A percentile compares a stretch with the other conserved stretches of the same genome.
These are phyloP conservation scores for Calonectria henricotiae DNA, from an alignment of 2,329 filamentous ascomycete genomes.

Conservation along the genomic window DNA sequence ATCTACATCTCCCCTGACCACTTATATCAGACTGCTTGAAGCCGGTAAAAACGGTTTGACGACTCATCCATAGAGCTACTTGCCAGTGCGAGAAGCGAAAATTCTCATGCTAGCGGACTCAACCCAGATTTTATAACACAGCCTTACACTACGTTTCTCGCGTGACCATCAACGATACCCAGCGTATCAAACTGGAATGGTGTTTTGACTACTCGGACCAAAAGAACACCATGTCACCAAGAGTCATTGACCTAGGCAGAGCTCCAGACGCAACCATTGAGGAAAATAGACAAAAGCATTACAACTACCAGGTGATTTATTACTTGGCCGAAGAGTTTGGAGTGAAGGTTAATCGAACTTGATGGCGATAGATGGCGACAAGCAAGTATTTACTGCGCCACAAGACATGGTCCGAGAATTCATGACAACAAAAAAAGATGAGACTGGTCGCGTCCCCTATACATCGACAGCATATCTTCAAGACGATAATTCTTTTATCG, in stretches of 20 bases:
- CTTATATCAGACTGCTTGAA: neutral
- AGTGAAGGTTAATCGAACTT: neutral
- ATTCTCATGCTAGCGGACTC: neutral
- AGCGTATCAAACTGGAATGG: neutral
- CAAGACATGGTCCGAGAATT: neutral
- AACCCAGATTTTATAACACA: slow-evolving; percentile 3
- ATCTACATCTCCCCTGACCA: neutral
- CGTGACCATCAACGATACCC: neutral
- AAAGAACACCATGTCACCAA: neutral
- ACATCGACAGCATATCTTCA: neutral
- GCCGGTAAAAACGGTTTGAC: slow-evolving; percentile 7
- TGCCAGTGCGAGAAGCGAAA: neutral
- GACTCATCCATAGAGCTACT: neutral
- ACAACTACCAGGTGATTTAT: slow-evolving; percentile 1
- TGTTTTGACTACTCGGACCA: slow-evolving; percentile 4
- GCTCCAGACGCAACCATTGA: slow-evolving; percentile 5
- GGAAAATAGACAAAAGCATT: slow-evolving; percentile 3
- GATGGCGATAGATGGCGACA: neutral
- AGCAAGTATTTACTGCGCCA: neutral
- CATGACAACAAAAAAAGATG: neutral
- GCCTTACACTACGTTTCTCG: neutral
- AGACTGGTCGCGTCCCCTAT: neutral
- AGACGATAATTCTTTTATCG: neutral
- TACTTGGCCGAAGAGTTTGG: neutral
- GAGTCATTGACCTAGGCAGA: neutral